Evolutionary conservation across 331 rosid species (phyloP).

Genomic region (Stylosanthes scabra): DNA sequence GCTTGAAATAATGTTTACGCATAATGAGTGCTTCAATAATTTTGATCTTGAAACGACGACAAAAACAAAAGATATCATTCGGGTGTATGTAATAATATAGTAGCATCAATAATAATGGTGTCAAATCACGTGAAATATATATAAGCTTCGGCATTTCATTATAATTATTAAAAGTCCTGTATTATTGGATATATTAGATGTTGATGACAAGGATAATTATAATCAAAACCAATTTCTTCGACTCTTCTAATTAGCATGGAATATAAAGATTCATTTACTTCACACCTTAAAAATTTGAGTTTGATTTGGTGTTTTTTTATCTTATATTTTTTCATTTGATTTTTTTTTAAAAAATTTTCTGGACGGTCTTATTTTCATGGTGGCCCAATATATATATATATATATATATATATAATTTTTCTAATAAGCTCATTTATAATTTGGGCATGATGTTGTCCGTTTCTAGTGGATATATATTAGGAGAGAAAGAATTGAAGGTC

Average conservation of each 20-base stretch:
- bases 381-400: too few species aligned
- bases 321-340: too few species aligned
- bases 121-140: slow-evolving; percentile 37
- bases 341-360: too few species aligned
- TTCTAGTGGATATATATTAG: too few species aligned
- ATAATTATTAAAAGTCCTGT: not conserved
- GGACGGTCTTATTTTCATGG: too few species aligned
- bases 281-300: too few species aligned
- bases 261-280: not conserved
- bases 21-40: slow-evolving; percentile 1
- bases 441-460: too few species aligned
- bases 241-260: not conserved
- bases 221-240: slow-evolving; percentile 15
- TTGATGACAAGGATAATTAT: slow-evolving; percentile 7
- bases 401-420: too few species aligned
- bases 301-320: too few species aligned
- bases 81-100: slow-evolving; percentile 8
- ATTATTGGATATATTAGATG: slow-evolving; percentile 26
- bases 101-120: slow-evolving; percentile 40
- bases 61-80: not conserved
- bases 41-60: not conserved
- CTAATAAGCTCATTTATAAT: too few species aligned
- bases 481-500: slow-evolving; percentile 13
- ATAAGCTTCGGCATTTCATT: not conserved
- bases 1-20: not conserved